Base-by-base conservation (phyloP, 1,139 yeast species). In the Candida buenavistaensis region DNA sequence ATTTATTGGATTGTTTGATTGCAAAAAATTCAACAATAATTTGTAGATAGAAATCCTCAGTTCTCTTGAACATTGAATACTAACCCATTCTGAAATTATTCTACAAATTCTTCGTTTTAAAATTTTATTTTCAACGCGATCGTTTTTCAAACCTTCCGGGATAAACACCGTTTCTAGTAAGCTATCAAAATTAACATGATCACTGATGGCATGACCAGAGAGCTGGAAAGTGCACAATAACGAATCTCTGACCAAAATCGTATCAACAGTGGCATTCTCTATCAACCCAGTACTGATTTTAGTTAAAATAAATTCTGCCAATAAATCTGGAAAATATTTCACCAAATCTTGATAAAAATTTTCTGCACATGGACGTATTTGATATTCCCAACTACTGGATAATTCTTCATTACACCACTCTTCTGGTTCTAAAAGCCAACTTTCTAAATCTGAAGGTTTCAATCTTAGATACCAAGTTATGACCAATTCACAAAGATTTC, bases 321-420 rank as follows among this genome's bases (percentile, higher is more conserved):
- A 65, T n/a, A 71, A 59, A 12, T 74, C 78, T 34, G 80, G 80
- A 57, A 84, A 87, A 42, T 73, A 72, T 29, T 72, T 68, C 27
- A 87, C 73, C 40, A 92, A 59, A 51, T 86, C 95, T 43, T 82
- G 87, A 52, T 81, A 90, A 46, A 88, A 80, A 48, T 82, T 80
- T 47, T 89, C 96, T 0, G 96, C 89, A 57, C 96, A 87, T 2
- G 95, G 90, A 35, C 96, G 70, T 5, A 89, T 72, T 51, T 87
- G 92, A 52, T 68, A 88, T 52, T 90, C 97, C 80, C 88, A 88
- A 48, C 86, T 81, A 6, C 80, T 69, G 27, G 82, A 75, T 38
- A 82, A 64, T 47, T 89, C 95, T 52, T 86, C 95, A 44, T 80
- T 80, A 22, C 87, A 80, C 88, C 95, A 92, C 52, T 87, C 96